A percentile compares a stretch with the other conserved stretches of the same genome.
Conservation (phyloP, 2,329 filamentous ascomycete genomes). For the Fusarium annulatum region DNA sequence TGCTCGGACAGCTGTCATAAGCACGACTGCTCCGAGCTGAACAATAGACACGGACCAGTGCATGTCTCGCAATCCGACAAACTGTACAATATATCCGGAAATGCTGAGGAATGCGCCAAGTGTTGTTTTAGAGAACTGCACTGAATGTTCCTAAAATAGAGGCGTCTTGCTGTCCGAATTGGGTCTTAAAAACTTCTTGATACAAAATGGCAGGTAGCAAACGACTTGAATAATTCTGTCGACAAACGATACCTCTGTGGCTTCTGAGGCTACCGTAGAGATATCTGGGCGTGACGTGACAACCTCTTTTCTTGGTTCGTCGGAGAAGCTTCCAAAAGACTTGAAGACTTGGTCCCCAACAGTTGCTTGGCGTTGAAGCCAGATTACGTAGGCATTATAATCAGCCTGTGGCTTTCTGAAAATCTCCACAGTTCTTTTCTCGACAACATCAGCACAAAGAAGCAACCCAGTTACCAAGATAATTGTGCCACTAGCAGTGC, state of each 20-base stretch:
- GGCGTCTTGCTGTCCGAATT: rapidly evolving
- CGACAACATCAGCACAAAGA: background rate
- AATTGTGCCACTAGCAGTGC: background rate
- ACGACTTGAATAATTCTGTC: background rate
- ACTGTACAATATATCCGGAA: background rate
- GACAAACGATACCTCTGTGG: background rate
- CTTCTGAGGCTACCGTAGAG: background rate
- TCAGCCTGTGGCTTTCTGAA: background rate
- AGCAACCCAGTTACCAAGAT: background rate
- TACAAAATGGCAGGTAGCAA: background rate
- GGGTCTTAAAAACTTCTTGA: rapidly evolving
- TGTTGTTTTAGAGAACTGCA: background rate
- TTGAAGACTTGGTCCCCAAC: background rate
- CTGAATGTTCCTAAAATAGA: no score
- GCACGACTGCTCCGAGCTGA: rapidly evolving
- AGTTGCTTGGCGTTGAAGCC: background rate
- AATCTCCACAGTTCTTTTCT: background rate
- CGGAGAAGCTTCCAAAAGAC: background rate
- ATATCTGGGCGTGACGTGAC: background rate
- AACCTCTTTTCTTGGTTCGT: rapidly evolving
- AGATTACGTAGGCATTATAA: background rate
- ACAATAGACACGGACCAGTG: background rate
- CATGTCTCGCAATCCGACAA: background rate
- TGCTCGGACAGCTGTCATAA: background rate
- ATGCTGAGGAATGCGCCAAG: background rate